Conservation (phyloP, 805 yeast genomes). For the Teunomyces gatunensis region DNA sequence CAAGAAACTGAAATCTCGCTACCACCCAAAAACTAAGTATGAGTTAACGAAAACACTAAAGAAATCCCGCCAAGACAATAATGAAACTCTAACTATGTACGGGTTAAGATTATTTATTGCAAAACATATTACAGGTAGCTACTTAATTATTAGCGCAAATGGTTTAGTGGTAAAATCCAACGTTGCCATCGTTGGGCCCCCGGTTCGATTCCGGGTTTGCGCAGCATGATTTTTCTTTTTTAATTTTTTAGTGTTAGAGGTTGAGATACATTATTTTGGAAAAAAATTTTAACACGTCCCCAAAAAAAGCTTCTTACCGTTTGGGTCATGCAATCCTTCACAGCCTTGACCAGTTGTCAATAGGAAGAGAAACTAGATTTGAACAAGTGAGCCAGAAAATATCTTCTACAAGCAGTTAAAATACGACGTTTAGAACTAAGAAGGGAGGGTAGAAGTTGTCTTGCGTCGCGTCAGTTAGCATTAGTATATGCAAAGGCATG, state of each 20-base stretch:
- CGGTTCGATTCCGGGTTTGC: constrained; percentile 5
- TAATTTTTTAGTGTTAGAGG: neutral
- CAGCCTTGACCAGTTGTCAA: no score
- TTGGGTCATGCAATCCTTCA: no score
- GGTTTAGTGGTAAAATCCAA: constrained; percentile 5
- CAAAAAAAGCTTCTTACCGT: neutral
- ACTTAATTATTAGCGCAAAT: neutral
- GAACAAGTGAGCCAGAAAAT: no score
- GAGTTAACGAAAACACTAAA: neutral
- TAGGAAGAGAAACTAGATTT: no score
- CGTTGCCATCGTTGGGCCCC: constrained; percentile 5
- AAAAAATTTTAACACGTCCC: neutral
- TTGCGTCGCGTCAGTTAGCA: neutral
- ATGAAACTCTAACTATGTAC: neutral
- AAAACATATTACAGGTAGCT: neutral
- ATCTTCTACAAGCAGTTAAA: neutral
- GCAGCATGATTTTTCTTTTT: neutral
- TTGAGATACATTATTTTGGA: neutral
- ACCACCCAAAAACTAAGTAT: neutral
- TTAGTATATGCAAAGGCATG: neutral
- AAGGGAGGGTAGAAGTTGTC: neutral
- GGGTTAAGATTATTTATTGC: neutral
- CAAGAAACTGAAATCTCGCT: neutral
- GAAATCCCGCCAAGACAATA: neutral
- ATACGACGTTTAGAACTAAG: neutral